phyloP scores from a whole-genome alignment of 345 rosid species.

The Syzygium oleosum region DNA sequence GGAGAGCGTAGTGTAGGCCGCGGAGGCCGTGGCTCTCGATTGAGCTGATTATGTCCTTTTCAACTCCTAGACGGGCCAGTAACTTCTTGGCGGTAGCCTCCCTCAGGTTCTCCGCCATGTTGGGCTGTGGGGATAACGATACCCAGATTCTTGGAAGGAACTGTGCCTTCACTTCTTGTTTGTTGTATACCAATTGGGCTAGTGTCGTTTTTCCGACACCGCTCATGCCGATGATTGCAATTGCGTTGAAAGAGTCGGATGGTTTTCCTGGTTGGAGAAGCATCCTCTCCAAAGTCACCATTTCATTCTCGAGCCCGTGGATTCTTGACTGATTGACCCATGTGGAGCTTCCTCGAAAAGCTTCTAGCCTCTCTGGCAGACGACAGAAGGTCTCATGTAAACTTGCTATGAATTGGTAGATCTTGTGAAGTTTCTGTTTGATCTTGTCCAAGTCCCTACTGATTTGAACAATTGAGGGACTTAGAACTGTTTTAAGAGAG shows the following conservation, averaged over 20 bases:
- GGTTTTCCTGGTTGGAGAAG: background rate
- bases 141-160: conserved; percentile 20
- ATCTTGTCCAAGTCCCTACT: background rate
- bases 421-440: background rate
- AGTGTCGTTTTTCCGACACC: conserved; percentile 10
- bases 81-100: background rate
- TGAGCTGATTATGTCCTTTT: background rate
- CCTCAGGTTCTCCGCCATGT: background rate
- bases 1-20: conserved; percentile 3
- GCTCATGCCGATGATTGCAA: conserved; percentile 1
- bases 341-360: background rate
- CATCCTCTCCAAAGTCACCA: background rate
- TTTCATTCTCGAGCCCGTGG: background rate
- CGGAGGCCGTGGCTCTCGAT: background rate
- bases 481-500: background rate
- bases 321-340: background rate
- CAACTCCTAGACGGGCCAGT: background rate
- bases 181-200: background rate
- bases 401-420: background rate
- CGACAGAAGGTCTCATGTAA: background rate
- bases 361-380: background rate
- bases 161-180: background rate
- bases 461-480: background rate
- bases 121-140: background rate
- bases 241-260: background rate